These are phyloP conservation scores for Cladosporium velox DNA, from an alignment of 2,329 filamentous ascomycete species.

Conservation along the genomic window DNA sequence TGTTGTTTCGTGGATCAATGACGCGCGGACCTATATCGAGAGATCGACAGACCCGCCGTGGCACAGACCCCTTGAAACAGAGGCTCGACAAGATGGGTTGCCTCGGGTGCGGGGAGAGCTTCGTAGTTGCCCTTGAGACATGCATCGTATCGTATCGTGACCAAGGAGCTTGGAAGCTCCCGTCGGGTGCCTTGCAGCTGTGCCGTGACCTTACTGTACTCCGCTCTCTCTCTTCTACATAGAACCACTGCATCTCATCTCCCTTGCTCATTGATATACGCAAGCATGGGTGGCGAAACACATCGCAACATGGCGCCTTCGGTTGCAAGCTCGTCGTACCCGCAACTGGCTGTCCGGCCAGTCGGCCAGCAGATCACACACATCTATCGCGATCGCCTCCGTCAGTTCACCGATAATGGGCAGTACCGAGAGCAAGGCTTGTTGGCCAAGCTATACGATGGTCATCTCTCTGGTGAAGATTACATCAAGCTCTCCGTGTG, in stretches of 20 bases:
- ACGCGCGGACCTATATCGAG: constrained; percentile 1
- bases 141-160: not conserved
- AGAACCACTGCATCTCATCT: not conserved
- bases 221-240: not conserved
- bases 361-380: constrained; percentile 78
- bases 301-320: constrained; percentile 28
- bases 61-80: too few species aligned
- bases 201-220: not conserved
- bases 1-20: not conserved
- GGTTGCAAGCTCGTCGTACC: constrained; percentile 43
- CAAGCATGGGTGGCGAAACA: constrained; percentile 42
- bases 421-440: constrained; percentile 53
- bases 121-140: not conserved
- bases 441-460: constrained; percentile 72
- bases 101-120: constrained; percentile 1
- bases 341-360: constrained; percentile 53
- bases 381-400: constrained; percentile 82
- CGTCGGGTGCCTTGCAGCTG: constrained; percentile 5
- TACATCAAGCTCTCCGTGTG: constrained; percentile 75
- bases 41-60: not conserved
- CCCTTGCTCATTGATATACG: not conserved
- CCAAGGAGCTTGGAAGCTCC: not conserved
- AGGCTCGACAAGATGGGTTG: too few species aligned
- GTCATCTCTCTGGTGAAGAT: constrained; percentile 65
- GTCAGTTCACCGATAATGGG: constrained; percentile 75